Evolutionary conservation across 768 basidiomycete genomes (phyloP), one percentile per base, ranked within the genome.

Genomic region (Amanita molliuscula): DNA sequence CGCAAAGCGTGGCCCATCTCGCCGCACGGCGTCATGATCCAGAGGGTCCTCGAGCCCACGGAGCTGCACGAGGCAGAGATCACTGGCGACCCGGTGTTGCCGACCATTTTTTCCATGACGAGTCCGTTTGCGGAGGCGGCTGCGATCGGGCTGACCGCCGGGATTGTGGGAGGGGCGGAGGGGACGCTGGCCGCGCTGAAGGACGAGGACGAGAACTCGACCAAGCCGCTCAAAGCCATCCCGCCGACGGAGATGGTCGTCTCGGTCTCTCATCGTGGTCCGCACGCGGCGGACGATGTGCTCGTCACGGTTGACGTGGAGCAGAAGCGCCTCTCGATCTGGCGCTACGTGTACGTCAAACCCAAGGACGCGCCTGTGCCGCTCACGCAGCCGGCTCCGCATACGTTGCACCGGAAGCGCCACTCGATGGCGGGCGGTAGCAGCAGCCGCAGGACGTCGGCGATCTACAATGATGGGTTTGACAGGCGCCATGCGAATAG

Each of bases 1-100:
- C 74, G 82, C 33, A 78, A 72, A 53, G 88, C 84, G 1, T 90
- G 87, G 88, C 79, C 88, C 3, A 66, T 88, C 18, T 72, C 71
- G 51, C 89, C 89, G 1, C 82, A 86, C 54, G 89, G 89, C 1
- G 75, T 91, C 20, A 72, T 91, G 67, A 77, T 92, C 37, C 85
- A 91, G 57, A 73, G 89, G 23, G 76, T 78, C 4, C 68, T 88
- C 43, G 85, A 87, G 56, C 70, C 76, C 1, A 67, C 69, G 5
- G 88, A 92, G 61, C 59, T 82, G 4, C 70, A 75, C 15, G 87
- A 89, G 48, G 81, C 81, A 3, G 75, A 76, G 44, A 58, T 69
- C n/a, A 76, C 78, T 0, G 84, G 82, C 8, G 82, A 88, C 34
- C 69, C 75, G 15, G 71, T 79, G 0, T 70, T 90, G n/a, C 87